phyloP scores from a whole-genome alignment of 2,329 filamentous ascomycete genomes.

The Xenoacremonium recifei region DNA sequence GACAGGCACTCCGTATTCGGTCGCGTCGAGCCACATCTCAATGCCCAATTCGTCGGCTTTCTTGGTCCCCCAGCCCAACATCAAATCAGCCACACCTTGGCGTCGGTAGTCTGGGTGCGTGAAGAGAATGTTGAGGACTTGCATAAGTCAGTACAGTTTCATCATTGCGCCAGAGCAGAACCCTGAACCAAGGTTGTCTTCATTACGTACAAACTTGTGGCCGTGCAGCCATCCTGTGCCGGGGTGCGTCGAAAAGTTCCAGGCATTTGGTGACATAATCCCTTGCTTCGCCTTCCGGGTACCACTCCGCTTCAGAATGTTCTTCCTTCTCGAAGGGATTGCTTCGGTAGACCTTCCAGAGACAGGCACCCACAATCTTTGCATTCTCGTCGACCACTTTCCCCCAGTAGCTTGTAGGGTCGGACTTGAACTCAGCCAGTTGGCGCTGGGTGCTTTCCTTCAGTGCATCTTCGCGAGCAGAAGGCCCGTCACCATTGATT shows the following conservation, averaged over 20 bases:
- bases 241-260: slow-evolving; percentile 16
- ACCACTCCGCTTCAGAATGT: slow-evolving; percentile 14
- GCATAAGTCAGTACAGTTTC: background rate
- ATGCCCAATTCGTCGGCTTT: slow-evolving; percentile 23
- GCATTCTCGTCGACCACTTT: slow-evolving; percentile 16
- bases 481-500: slow-evolving; percentile 9
- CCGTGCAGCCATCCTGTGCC: slow-evolving; percentile 14
- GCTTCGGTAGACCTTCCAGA: slow-evolving; percentile 16
- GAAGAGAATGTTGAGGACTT: slow-evolving; percentile 21
- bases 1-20: slow-evolving; percentile 17
- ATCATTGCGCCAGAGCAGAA: too few species aligned
- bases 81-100: slow-evolving; percentile 19
- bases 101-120: slow-evolving; percentile 19
- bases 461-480: slow-evolving; percentile 9
- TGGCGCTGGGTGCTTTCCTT: slow-evolving; percentile 5
- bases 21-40: slow-evolving; percentile 22
- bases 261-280: slow-evolving; percentile 17
- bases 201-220: slow-evolving; percentile 22
- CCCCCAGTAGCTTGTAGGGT: slow-evolving; percentile 14
- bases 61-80: slow-evolving; percentile 20
- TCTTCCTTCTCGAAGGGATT: slow-evolving; percentile 14
- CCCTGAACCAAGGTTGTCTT: too few species aligned
- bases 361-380: slow-evolving; percentile 19
- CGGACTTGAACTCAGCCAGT: slow-evolving; percentile 13
- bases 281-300: slow-evolving; percentile 16